A percentile compares a stretch with the other conserved stretches of the same genome.
Conservation (phyloP, 805 yeast genomes). For the Metschnikowia colocasiae region DNA sequence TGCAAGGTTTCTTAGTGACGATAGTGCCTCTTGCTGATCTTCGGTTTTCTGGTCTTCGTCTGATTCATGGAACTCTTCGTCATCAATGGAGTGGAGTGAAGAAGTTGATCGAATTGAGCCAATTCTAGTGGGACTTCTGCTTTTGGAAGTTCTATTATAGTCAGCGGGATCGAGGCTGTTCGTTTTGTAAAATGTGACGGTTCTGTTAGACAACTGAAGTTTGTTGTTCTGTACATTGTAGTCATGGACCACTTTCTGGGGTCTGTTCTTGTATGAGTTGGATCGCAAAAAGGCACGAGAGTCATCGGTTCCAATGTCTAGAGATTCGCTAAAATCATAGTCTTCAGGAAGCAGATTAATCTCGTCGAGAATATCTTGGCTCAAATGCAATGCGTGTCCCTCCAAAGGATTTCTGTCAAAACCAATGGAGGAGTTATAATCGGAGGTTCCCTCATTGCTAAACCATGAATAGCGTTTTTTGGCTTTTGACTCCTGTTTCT, state of each 20-base stretch:
- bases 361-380: constrained; percentile 33
- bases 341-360: constrained; percentile 36
- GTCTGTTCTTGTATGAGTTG: constrained; percentile 38
- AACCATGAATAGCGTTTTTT: constrained; percentile 28
- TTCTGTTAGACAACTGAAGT: constrained; percentile 35
- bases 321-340: constrained; percentile 35
- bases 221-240: constrained; percentile 26
- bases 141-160: constrained; percentile 8
- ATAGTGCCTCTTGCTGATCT: background rate
- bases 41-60: constrained; percentile 20
- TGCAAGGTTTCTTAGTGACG: background rate
- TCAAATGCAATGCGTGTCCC: constrained; percentile 14
- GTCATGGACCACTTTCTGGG: constrained; percentile 26
- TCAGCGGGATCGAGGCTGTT: constrained; percentile 18
- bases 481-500: background rate
- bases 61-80: constrained; percentile 18
- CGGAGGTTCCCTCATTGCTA: constrained; percentile 24
- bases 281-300: constrained; percentile 26
- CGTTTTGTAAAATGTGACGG: constrained; percentile 40
- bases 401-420: constrained; percentile 3
- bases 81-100: constrained; percentile 27
- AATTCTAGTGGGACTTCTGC: constrained; percentile 25
- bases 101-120: constrained; percentile 29
- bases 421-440: constrained; percentile 1
- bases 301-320: background rate